phyloP scores from a whole-genome alignment of 23 red algal genomes.

The Agarophyton chilense region DNA sequence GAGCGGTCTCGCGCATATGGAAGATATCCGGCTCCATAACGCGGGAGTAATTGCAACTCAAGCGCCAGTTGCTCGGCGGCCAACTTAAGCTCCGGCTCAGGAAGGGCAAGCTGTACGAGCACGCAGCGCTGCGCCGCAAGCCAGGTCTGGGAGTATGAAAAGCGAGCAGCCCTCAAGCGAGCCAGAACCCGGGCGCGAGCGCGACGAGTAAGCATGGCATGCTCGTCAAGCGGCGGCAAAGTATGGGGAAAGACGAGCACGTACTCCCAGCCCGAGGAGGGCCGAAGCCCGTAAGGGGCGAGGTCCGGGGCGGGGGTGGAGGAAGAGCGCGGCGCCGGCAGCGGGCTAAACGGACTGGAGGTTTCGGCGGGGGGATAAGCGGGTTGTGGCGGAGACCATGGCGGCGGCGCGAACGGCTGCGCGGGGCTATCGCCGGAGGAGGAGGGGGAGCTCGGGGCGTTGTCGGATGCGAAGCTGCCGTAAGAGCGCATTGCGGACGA shows the following conservation, averaged over 20 bases:
- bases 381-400: neutral
- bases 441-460: neutral
- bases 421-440: neutral
- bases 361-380: neutral
- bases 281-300: neutral
- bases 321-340: neutral
- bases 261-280: slow-evolving; percentile 68
- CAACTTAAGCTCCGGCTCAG: slow-evolving; percentile 13
- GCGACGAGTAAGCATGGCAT: slow-evolving; percentile 3
- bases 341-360: neutral
- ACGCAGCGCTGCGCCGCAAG: slow-evolving; percentile 11
- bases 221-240: neutral
- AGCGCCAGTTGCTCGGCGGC: slow-evolving; percentile 30
- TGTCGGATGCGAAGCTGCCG: slow-evolving; percentile 3
- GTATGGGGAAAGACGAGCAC: slow-evolving; percentile 57
- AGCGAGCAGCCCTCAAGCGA: slow-evolving; percentile 15
- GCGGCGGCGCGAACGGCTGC: neutral
- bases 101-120: slow-evolving; percentile 53
- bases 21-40: slow-evolving; percentile 44
- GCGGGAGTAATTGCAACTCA: slow-evolving; percentile 18
- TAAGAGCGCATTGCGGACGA: slow-evolving; percentile 5
- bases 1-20: slow-evolving; percentile 29
- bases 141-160: slow-evolving; percentile 51
- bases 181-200: slow-evolving; percentile 30
- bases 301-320: neutral